These are phyloP conservation scores for Talaromyces rugulosus DNA, from an alignment of 2,329 filamentous ascomycete genomes.

Conservation along the genomic window DNA sequence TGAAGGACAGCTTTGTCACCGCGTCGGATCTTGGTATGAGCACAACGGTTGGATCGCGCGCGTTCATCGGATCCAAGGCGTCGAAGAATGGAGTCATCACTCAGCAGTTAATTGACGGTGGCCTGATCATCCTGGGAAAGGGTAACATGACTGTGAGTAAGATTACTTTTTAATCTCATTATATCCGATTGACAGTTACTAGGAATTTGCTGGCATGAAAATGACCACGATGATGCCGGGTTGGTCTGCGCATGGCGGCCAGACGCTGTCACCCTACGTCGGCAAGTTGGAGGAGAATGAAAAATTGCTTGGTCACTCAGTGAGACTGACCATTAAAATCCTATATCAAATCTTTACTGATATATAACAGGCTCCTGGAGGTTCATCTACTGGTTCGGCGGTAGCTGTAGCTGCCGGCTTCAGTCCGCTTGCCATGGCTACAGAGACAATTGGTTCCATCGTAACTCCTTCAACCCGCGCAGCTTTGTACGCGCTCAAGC, in stretches of 20 bases:
- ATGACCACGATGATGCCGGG: constrained; percentile 13
- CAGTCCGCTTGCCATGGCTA: constrained; percentile 27
- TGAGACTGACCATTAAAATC: neutral
- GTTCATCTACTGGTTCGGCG: constrained; percentile 32
- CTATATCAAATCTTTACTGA: constrained; percentile 7
- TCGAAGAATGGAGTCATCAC: constrained; percentile 7
- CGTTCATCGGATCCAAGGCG: constrained; percentile 9
- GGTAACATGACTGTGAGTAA: constrained; percentile 23
- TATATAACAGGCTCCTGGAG: constrained; percentile 23
- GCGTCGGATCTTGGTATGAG: constrained; percentile 15
- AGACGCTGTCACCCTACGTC: constrained; percentile 23
- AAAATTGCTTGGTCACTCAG: neutral
- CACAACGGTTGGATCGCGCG: constrained; percentile 15
- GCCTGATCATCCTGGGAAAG: constrained; percentile 23
- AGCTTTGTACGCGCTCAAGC: neutral
- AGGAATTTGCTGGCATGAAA: constrained; percentile 3
- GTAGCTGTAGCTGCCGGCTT: constrained; percentile 29
- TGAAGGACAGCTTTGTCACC: constrained; percentile 18
- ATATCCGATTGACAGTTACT: neutral
- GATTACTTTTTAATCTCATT: constrained; percentile 13
- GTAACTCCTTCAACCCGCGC: neutral
- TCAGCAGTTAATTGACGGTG: constrained; percentile 16
- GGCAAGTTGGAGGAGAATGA: neutral
- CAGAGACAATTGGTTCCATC: constrained; percentile 27
- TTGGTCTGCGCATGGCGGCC: constrained; percentile 23